Conservation (phyloP, 257 asterid genomes). For the Salvia miltiorrhiza region DNA sequence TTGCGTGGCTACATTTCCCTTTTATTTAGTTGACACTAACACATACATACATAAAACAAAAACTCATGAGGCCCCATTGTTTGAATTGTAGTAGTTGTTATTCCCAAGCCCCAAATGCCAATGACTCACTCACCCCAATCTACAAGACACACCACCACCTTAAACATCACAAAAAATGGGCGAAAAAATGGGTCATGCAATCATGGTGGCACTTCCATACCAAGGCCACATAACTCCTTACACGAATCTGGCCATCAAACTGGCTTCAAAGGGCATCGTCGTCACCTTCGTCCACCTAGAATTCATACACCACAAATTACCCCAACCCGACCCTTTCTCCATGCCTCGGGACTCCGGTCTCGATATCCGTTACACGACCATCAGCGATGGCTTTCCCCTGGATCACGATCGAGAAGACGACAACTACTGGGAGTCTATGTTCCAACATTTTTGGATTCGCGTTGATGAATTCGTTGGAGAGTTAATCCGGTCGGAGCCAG, state of each 20-base stretch:
- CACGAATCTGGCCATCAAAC: slow-evolving; percentile 19
- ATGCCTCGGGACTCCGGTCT: slow-evolving; percentile 39
- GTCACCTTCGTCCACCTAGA: slow-evolving; percentile 26
- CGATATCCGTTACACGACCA: slow-evolving; percentile 48
- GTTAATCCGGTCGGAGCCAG: slow-evolving; percentile 29
- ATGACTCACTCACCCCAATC: neutral
- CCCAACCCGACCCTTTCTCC: slow-evolving; percentile 23
- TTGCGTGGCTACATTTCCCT: no score
- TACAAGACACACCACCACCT: neutral
- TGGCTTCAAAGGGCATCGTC: slow-evolving; percentile 23
- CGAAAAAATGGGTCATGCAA: slow-evolving; percentile 18
- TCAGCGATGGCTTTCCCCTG: slow-evolving; percentile 49
- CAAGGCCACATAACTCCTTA: slow-evolving; percentile 30
- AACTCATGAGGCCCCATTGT: no score
- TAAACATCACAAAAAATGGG: neutral
- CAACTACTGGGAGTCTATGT: slow-evolving; percentile 29
- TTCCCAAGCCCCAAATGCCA: neutral
- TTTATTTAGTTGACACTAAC: no score
- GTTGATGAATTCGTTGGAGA: slow-evolving; percentile 44
- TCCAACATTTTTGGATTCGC: slow-evolving; percentile 28
- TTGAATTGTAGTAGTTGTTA: no score
- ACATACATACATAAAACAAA: no score
- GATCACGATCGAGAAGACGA: slow-evolving; percentile 32
- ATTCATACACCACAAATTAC: neutral
- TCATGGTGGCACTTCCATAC: slow-evolving; percentile 29